Evolutionary conservation across 345 rosid species (phyloP).

Genomic region (Eucalyptus leucophloia): DNA sequence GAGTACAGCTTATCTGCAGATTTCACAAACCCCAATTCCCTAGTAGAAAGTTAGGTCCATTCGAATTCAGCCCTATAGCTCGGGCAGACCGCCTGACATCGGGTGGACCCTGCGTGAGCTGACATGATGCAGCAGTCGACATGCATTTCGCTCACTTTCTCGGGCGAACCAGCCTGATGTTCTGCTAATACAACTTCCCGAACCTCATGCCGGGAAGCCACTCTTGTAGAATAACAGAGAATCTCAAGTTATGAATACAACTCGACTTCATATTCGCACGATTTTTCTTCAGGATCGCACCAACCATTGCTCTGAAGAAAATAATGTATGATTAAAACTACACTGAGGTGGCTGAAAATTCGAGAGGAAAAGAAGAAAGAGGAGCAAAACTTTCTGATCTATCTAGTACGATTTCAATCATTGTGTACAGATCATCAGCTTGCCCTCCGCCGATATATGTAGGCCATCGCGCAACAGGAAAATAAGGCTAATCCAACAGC

Average conservation of each 20-base stretch:
- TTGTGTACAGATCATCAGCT: neutral
- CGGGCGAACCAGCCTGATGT: neutral
- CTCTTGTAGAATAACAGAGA: neutral
- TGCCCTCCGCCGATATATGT: neutral
- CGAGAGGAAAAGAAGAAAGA: neutral
- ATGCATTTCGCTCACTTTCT: neutral
- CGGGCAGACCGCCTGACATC: neutral
- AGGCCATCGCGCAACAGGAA: conserved; percentile 4
- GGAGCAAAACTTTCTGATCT: neutral
- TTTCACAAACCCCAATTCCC: neutral
- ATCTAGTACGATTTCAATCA: neutral
- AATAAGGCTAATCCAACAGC: neutral
- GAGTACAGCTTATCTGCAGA: neutral
- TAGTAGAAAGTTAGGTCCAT: neutral
- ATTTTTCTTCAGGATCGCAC: neutral
- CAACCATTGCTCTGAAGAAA: neutral
- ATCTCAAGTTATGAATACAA: neutral
- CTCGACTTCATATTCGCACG: neutral
- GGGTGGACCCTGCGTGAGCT: neutral
- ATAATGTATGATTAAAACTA: neutral
- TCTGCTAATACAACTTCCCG: neutral
- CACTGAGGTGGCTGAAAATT: neutral
- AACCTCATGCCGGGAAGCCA: neutral
- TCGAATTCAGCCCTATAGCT: neutral
- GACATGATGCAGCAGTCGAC: neutral